Base-by-base conservation (phyloP, 148 eudicot species). In the Drosera capensis region DNA sequence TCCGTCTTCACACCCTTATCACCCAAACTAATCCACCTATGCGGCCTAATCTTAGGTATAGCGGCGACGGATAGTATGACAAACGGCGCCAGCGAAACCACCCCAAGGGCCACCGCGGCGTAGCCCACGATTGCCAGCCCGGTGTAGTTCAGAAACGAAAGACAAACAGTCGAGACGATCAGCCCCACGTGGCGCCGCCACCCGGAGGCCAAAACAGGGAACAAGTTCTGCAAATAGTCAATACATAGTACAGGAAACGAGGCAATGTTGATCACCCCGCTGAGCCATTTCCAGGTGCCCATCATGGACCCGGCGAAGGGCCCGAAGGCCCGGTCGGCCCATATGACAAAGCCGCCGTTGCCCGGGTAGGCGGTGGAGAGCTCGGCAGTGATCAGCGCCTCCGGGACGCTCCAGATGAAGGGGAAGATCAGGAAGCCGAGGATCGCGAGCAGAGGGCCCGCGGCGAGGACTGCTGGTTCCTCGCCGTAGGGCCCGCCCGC, bases 291-390 rank as follows among this genome's bases (percentile, higher is more conserved):
- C 74, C 69, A 68, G 0, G 77, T 68, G 7, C 77, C 81, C 66
- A 71, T 65, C 17, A 75, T 58, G 50, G 81, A 75, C 0, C 77
- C 81, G 25, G 62, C 49, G 44, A 75, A 71, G 0, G 73, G 68
- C 1, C 81, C 77, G 43, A 75, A 75, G 7, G 81, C 81, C 22
- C 66, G 56, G n/a, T 71, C 65, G 7, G 81, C 81, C 81, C 81
- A 75, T 1, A 65, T 67, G 0, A 75, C 81, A 48, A 71, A 75
- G 0, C 81, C 77, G 2, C 81, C 81, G 30, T 75, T 61, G 11
- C 81, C 81, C 4, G 81, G 81, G 56, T 71, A 75, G 12, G 81
- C 66, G 5, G 81, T 75, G 29, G 71, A 57, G 25, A 75, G 77
- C 60, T 75, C 81, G 0, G 81, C 81, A 7, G 77, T 71, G 63